Percentiles rank a stretch among this genome's conserved stretches.
Conservation (phyloP, 176 grass and related monocot species). For the Avena insularis region DNA sequence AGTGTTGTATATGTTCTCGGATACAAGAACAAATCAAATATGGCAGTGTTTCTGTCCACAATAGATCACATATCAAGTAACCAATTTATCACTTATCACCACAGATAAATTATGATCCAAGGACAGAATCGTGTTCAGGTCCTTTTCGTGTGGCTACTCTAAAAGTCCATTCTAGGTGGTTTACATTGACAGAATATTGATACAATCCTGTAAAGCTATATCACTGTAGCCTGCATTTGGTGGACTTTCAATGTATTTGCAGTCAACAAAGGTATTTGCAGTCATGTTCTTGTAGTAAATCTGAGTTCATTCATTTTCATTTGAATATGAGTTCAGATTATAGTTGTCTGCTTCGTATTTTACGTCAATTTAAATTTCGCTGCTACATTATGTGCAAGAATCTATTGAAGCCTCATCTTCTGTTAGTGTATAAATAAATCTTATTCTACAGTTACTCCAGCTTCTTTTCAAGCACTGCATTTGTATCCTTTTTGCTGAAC, state of each 20-base stretch:
- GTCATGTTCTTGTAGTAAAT: not conserved
- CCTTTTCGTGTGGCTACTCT: slow-evolving; percentile 5
- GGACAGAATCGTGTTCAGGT: not conserved
- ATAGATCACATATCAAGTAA: slow-evolving; percentile 16
- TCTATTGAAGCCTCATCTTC: not conserved
- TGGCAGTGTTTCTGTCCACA: not conserved
- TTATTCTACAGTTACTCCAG: not conserved
- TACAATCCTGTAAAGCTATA: slow-evolving; percentile 8
- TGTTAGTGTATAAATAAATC: not conserved
- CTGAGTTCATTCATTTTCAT: not conserved
- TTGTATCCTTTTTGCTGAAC: slow-evolving; percentile 46
- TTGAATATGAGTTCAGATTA: not conserved
- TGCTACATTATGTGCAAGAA: not conserved
- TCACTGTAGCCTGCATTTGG: not conserved
- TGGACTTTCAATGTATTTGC: not conserved
- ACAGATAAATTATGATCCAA: not conserved
- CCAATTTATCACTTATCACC: slow-evolving; percentile 7
- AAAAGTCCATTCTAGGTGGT: slow-evolving; percentile 5
- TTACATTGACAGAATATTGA: not conserved
- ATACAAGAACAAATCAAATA: not conserved
- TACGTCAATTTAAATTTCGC: not conserved
- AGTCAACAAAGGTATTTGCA: not conserved
- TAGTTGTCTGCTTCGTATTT: slow-evolving; percentile 3
- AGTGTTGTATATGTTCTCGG: not conserved
- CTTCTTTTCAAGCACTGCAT: slow-evolving; percentile 19